Conservation (phyloP, 768 basidiomycete genomes). For the Sistotremastrum suecicum region DNA sequence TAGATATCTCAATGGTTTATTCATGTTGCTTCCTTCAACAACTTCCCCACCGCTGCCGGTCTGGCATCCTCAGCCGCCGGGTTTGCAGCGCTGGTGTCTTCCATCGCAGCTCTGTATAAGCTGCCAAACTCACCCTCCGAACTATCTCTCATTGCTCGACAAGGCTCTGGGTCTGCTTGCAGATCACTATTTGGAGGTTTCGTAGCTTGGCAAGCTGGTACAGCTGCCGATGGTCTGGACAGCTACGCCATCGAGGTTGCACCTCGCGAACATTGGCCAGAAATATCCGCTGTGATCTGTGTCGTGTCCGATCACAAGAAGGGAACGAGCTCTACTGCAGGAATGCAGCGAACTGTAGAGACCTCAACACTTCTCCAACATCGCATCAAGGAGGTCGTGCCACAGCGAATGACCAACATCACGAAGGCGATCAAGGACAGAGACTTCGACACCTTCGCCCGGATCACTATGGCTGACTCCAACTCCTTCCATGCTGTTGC, state of each 20-base stretch:
- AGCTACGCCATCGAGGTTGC: conserved; percentile 83
- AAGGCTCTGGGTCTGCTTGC: conserved; percentile 96
- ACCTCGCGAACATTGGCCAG: conserved; percentile 78
- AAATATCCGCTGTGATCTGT: conserved; percentile 94
- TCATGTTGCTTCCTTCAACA: conserved; percentile 91
- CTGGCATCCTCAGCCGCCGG: conserved; percentile 96
- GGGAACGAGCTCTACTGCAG: conserved; percentile 84
- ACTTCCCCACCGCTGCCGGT: conserved; percentile 98
- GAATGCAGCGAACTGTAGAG: conserved; percentile 97
- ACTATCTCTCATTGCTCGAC: conserved; percentile 89
- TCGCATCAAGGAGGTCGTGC: conserved; percentile 78
- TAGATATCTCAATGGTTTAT: conserved; percentile 61
- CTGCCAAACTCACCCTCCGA: conserved; percentile 66
- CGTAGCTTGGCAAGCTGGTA: conserved; percentile 87
- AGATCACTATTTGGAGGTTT: conserved; percentile 95
- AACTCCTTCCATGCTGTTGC: conserved; percentile 99
- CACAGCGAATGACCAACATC: conserved; percentile 72
- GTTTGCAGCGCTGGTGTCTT: conserved; percentile 87
- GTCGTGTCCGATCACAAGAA: conserved; percentile 95
- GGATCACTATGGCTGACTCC: conserved; percentile 91
- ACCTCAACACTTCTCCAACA: conserved; percentile 81
- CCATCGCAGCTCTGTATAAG: conserved; percentile 73
- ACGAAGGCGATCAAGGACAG: conserved; percentile 58
- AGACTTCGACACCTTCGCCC: conserved; percentile 84
- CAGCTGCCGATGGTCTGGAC: conserved; percentile 55